Conservation (phyloP, 495 filamentous ascomycete species). For the Penicillium longicatenatum region DNA sequence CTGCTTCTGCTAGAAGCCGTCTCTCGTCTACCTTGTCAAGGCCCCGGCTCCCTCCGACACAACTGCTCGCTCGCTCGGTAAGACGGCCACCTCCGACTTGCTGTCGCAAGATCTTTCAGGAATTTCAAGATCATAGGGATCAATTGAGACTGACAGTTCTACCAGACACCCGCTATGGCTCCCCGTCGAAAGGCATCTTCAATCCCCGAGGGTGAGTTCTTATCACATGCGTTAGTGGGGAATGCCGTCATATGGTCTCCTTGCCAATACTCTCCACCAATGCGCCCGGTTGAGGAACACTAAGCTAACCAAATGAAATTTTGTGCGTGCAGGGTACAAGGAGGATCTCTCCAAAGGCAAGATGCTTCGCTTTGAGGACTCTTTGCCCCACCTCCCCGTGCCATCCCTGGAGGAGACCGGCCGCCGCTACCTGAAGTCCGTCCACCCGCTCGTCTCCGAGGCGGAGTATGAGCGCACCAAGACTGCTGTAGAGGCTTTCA, state of each 20-base stretch:
- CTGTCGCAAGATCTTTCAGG: neutral
- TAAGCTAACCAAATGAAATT: neutral
- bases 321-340: conserved; percentile 66
- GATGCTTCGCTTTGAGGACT: conserved; percentile 96
- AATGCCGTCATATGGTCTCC: conserved; percentile 6
- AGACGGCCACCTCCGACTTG: conserved; percentile 20
- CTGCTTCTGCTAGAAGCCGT: conserved; percentile 50
- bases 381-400: conserved; percentile 86
- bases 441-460: conserved; percentile 76
- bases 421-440: conserved; percentile 87
- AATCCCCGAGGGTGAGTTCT: conserved; percentile 48
- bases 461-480: conserved; percentile 75
- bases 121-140: neutral
- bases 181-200: conserved; percentile 47
- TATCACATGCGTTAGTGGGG: conserved; percentile 26
- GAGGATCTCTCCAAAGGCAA: conserved; percentile 89
- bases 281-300: neutral
- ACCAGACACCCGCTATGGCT: conserved; percentile 45
- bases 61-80: conserved; percentile 46
- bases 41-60: conserved; percentile 43
- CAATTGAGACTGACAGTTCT: conserved; percentile 13
- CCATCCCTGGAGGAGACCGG: conserved; percentile 93
- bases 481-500: conserved; percentile 80
- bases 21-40: conserved; percentile 42
- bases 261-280: neutral